These are phyloP conservation scores for Kuraishia cidri DNA, from an alignment of 805 yeast genomes.

Conservation along the genomic window DNA sequence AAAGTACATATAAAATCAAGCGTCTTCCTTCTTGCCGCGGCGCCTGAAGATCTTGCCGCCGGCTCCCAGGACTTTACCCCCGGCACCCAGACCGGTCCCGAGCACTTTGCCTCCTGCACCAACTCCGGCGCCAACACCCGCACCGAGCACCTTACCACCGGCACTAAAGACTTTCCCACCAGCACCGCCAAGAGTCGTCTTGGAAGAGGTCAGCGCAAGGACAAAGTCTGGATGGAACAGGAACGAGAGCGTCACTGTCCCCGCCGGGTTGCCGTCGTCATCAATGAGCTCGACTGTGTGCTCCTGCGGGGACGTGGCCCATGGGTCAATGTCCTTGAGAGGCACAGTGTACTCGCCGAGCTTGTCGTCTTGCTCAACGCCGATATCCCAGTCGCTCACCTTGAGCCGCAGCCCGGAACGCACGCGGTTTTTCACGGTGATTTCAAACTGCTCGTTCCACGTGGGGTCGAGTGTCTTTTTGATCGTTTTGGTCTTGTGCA, in stretches of 20 bases:
- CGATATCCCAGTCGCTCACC: constrained; percentile 89
- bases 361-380: constrained; percentile 76
- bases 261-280: constrained; percentile 47
- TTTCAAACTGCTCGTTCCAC: constrained; percentile 66
- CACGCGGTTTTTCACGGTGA: constrained; percentile 52
- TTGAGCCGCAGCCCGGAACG: constrained; percentile 48
- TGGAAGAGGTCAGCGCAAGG: constrained; percentile 30
- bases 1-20: no score
- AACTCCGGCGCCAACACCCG: constrained; percentile 32
- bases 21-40: no score
- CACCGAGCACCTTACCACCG: constrained; percentile 33
- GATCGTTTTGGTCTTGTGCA: constrained; percentile 68
- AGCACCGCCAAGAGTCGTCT: constrained; percentile 31
- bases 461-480: constrained; percentile 88
- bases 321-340: constrained; percentile 54
- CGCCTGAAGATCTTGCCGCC: no score
- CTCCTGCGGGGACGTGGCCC: constrained; percentile 31
- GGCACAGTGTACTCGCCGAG: constrained; percentile 59
- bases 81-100: no score
- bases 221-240: constrained; percentile 68
- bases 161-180: constrained; percentile 22
- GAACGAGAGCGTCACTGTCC: constrained; percentile 50
- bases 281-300: constrained; percentile 42
- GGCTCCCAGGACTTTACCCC: no score
- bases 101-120: constrained; percentile 41